A percentile compares a stretch with the other conserved stretches of the same genome.
phyloP scores from a whole-genome alignment of 768 basidiomycete genomes.

The Sporobolomyces phaffii region DNA sequence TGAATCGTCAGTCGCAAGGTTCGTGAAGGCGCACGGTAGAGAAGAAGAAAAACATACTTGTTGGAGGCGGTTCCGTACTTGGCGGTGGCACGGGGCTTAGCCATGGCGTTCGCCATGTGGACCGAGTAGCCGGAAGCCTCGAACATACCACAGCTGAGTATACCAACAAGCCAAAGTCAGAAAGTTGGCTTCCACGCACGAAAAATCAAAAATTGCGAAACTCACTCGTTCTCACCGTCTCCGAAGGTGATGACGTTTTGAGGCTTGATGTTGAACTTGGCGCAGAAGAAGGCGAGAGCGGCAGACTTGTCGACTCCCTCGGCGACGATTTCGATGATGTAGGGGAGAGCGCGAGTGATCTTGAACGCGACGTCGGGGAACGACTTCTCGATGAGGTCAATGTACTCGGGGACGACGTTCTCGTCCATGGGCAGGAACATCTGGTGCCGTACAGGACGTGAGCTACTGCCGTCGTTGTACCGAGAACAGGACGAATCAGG shows the following conservation, averaged over 20 bases:
- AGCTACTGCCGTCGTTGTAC: background rate
- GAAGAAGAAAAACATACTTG: slow-evolving; percentile 10
- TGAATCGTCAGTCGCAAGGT: background rate
- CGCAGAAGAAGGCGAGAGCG: slow-evolving; percentile 38
- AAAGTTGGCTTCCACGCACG: too few species aligned
- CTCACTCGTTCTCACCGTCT: slow-evolving; percentile 40
- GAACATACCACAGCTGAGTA: slow-evolving; percentile 32
- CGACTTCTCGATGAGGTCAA: slow-evolving; percentile 33
- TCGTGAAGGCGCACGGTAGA: background rate
- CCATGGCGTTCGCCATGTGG: slow-evolving; percentile 38
- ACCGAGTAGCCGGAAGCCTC: slow-evolving; percentile 31
- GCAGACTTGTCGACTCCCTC: slow-evolving; percentile 40
- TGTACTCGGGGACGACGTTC: slow-evolving; percentile 33
- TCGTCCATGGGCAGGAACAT: slow-evolving; percentile 42
- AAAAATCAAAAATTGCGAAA: too few species aligned
- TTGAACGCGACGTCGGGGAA: slow-evolving; percentile 36
- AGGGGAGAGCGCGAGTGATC: slow-evolving; percentile 39
- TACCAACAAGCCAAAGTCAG: background rate
- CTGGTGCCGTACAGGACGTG: background rate
- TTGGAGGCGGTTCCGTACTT: slow-evolving; percentile 34
- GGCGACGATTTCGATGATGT: slow-evolving; percentile 40
- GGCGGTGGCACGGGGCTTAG: slow-evolving; percentile 30
- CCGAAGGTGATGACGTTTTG: slow-evolving; percentile 40
- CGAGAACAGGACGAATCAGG: too few species aligned
- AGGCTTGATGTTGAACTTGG: slow-evolving; percentile 35